Evolutionary conservation across 2,329 filamentous ascomycete species (phyloP).

Genomic region (Thermothelomyces thermophilus): DNA sequence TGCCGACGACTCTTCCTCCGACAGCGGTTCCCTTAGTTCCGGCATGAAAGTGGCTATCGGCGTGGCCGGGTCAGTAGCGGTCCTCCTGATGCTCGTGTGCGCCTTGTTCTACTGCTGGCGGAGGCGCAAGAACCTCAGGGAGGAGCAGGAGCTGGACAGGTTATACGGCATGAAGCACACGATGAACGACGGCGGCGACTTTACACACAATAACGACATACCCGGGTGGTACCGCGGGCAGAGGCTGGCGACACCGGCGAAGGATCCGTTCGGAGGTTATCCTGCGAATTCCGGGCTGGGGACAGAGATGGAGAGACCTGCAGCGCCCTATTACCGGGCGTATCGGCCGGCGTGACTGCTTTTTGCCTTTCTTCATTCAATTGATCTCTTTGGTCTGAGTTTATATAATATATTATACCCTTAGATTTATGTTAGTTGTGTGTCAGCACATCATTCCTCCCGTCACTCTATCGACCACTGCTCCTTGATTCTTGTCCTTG

Average conservation of each 20-base stretch:
- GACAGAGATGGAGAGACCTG: constrained; percentile 3
- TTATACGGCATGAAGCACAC: constrained; percentile 22
- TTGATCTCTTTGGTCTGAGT: too few relatives aligned
- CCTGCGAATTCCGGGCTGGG: neutral
- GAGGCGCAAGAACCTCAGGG: constrained; percentile 11
- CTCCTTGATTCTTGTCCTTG: too few relatives aligned
- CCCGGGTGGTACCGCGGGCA: constrained; percentile 25
- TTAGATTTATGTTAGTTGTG: too few relatives aligned
- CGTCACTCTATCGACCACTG: too few relatives aligned
- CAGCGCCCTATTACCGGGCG: constrained; percentile 15
- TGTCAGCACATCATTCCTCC: too few relatives aligned
- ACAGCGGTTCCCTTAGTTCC: constrained; percentile 5
- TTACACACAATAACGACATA: constrained; percentile 13
- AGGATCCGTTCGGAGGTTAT: constrained; percentile 8
- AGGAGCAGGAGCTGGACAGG: constrained; percentile 24
- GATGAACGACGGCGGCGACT: constrained; percentile 7
- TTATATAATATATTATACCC: too few relatives aligned
- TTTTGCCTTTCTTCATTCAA: neutral
- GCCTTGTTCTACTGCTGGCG: constrained; percentile 22
- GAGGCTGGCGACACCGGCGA: constrained; percentile 9
- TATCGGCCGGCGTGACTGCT: constrained; percentile 10
- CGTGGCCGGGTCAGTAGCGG: constrained; percentile 18
- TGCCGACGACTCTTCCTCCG: neutral
- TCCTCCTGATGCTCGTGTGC: constrained; percentile 18
- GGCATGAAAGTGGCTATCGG: constrained; percentile 22